Conservation (phyloP, 139 green algal genomes). For the Chlamydomonas schloesseri region DNA sequence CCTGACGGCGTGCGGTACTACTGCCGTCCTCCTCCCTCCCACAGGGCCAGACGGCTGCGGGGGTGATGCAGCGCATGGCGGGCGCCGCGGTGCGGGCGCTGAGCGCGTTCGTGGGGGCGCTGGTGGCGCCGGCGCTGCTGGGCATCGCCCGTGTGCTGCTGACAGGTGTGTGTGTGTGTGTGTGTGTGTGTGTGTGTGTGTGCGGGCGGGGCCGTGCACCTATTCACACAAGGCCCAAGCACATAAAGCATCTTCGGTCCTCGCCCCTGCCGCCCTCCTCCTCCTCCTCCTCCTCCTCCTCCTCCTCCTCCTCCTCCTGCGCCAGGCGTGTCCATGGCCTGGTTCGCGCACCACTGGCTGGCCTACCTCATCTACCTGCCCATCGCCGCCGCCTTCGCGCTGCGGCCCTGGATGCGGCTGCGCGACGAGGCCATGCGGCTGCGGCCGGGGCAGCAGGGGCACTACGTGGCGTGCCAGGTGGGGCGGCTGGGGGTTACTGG, state of each 20-base stretch:
- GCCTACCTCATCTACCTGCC: slow-evolving; percentile 66
- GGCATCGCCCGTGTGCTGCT: not conserved
- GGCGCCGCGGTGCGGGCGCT: not conserved
- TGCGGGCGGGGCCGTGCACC: too few species aligned
- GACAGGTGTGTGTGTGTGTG: not conserved
- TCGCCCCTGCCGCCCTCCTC: not conserved
- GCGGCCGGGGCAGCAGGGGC: slow-evolving; percentile 24
- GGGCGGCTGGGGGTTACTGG: too few species aligned
- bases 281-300: too few species aligned
- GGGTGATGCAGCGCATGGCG: not conserved
- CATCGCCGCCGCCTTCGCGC: slow-evolving; percentile 52
- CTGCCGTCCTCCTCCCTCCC: not conserved
- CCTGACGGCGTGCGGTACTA: too few species aligned
- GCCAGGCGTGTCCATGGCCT: slow-evolving; percentile 69
- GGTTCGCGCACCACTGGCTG: slow-evolving; percentile 63
- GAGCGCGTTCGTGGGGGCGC: not conserved
- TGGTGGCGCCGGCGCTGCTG: slow-evolving; percentile 2
- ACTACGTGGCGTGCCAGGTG: slow-evolving; percentile 41
- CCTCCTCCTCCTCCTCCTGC: not conserved
- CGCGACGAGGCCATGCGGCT: not conserved
- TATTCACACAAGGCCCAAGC: too few species aligned
- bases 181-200: not conserved
- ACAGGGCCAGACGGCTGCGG: slow-evolving; percentile 6
- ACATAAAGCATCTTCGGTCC: too few species aligned
- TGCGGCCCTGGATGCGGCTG: slow-evolving; percentile 61